Evolutionary conservation across 2,329 filamentous ascomycete genomes (phyloP), one percentile per base, ranked within the genome.

Genomic region (Colletotrichum falcatum): DNA sequence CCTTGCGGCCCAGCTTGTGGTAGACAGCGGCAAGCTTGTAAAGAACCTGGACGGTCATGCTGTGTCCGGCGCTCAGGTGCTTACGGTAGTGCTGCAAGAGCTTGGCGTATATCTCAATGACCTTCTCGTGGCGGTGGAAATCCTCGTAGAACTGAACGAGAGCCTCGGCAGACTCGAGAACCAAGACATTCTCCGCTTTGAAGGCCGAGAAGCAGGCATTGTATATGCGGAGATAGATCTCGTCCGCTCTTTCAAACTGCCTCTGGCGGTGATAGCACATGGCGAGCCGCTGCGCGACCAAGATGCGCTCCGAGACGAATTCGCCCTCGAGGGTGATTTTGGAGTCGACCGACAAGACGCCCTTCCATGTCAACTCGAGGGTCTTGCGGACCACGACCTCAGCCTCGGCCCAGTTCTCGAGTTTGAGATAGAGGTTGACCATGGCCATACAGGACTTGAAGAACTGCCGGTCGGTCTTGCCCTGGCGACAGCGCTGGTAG

Each of bases 321-420:
- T 78, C 75, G 51, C 79, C 78, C 58, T 75, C 74, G 30, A 81
- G 73, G 3, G 73, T 78, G 51, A 79, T 67, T 54, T 74, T 76
- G 53, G 73, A 71, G 33, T 81, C 78, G 3, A 70, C 74, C 2
- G 73, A 78, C 35, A 83, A 64, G 3, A 83, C 73, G 2, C 77
- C 77, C 72, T 80, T 80, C 81, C 81, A 83, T 6, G 79, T 79
- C 33, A 82, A 74, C 70, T 82, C 79, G 0, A 83, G 77, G 0
- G 81, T 78, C 63, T 76, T 73, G 64, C 75, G 79, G 60, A 81
- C 78, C 23, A 80, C 71, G 1, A 75, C 66, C 61, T 82, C 81
- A 0, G 80, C 81, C 59, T 83, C 77, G 5, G 65, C 61, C 79
- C 80, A 83, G 42, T 79, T 77, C 18, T 76, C 70, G 2, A 74